Evolutionary conservation across 2,329 filamentous ascomycete genomes (phyloP).

Genomic region (Hypomyces perniciosus): DNA sequence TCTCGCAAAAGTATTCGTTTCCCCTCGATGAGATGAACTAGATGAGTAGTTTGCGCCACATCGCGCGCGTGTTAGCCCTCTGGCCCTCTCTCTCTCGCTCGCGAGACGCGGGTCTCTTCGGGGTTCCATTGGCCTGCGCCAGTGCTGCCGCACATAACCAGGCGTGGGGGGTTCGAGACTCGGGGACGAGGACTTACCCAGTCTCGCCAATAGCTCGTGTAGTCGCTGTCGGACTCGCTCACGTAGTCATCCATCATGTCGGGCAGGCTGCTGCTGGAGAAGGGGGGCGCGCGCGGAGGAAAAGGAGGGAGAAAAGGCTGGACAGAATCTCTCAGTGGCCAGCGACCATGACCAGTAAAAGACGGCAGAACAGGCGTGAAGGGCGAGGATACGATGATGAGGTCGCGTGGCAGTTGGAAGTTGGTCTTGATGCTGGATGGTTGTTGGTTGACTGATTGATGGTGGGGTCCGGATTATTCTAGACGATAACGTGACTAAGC

Average conservation of each 20-base stretch:
- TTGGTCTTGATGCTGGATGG: not conserved
- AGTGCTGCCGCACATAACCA: no score
- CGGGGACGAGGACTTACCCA: constrained; percentile 66
- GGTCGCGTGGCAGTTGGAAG: not conserved
- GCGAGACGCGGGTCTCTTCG: no score
- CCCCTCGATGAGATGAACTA: constrained; percentile 97
- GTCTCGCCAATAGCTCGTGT: constrained; percentile 98
- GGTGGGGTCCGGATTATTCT: constrained; percentile 9
- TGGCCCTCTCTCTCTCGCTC: not conserved
- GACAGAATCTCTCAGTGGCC: constrained; percentile 14
- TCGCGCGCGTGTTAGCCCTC: not conserved
- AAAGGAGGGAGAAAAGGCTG: constrained; percentile 12
- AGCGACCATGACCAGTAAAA: constrained; percentile 23
- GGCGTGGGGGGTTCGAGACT: no score
- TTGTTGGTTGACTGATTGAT: not conserved
- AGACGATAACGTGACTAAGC: constrained; percentile 10
- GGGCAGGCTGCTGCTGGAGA: constrained; percentile 3
- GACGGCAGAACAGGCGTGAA: constrained; percentile 2
- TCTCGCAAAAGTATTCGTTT: constrained; percentile 99
- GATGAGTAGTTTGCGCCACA: constrained; percentile 9
- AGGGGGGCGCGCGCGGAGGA: not conserved
- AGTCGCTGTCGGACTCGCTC: constrained; percentile 97
- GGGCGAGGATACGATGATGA: not conserved
- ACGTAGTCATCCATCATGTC: constrained; percentile 88
- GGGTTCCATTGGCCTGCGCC: not conserved